Evolutionary conservation across 2,329 filamentous ascomycete genomes (phyloP).

Genomic region (Trichoderma koningiopsis): DNA sequence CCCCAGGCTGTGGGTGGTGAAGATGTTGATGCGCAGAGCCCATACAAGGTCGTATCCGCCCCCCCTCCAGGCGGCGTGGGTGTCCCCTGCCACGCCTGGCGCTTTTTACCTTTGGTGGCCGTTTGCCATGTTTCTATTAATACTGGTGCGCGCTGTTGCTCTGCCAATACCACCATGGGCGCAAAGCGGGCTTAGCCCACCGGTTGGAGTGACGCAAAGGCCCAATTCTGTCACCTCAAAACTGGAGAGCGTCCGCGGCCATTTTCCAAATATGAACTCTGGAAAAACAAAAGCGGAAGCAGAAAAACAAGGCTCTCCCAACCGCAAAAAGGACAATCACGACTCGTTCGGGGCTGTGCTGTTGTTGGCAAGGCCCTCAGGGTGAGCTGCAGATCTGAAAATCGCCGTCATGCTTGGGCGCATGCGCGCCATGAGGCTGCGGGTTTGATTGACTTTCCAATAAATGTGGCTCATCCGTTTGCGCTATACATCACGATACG

Average conservation of each 20-base stretch:
- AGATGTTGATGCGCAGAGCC: constrained; percentile 5
- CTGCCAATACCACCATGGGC: constrained; percentile 14
- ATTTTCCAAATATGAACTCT: not conserved
- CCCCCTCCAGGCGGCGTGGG: not conserved
- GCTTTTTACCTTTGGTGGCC: not conserved
- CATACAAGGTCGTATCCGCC: constrained; percentile 13
- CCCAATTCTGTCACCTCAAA: constrained; percentile 13
- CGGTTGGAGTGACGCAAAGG: not conserved
- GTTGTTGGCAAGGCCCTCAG: not conserved
- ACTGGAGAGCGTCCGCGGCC: constrained; percentile 12
- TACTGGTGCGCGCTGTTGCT: constrained; percentile 21
- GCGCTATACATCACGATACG: constrained; percentile 17
- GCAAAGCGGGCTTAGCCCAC: constrained; percentile 14
- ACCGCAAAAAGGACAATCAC: not conserved
- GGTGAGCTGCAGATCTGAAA: not conserved
- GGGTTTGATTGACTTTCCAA: not conserved
- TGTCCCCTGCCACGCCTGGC: not conserved
- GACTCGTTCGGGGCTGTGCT: constrained; percentile 7
- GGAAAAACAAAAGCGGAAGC: not conserved
- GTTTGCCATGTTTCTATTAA: constrained; percentile 20
- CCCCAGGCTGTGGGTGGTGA: constrained; percentile 2
- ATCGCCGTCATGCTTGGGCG: constrained; percentile 7
- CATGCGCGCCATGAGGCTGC: constrained; percentile 5
- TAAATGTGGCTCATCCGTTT: constrained; percentile 14
- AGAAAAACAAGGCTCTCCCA: not conserved